phyloP scores from a whole-genome alignment of 2,329 filamentous ascomycete species.

The Rutstroemia sp. region DNA sequence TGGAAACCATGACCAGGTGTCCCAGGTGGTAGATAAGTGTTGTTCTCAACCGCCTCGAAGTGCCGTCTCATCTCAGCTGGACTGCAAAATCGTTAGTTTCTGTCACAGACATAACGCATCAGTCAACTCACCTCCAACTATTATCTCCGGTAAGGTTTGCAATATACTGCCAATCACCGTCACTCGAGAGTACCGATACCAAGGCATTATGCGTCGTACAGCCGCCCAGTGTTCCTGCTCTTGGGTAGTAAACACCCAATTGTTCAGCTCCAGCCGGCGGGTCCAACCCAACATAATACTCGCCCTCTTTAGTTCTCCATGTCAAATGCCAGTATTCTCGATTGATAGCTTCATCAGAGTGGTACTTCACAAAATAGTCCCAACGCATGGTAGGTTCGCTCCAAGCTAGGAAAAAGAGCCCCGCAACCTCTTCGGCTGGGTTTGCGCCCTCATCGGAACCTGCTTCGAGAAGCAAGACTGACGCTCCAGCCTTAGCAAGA shows the following conservation, averaged over 20 bases:
- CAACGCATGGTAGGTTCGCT: slow-evolving; percentile 40
- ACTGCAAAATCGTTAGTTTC: not conserved
- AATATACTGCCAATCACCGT: slow-evolving; percentile 20
- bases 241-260: slow-evolving; percentile 27
- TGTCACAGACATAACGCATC: not conserved
- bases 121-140: slow-evolving; percentile 13
- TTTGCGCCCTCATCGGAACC: slow-evolving; percentile 40
- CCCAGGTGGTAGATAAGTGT: slow-evolving; percentile 33
- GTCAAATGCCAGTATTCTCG: slow-evolving; percentile 16
- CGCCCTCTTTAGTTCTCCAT: slow-evolving; percentile 32
- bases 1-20: slow-evolving; percentile 17
- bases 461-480: slow-evolving; percentile 45
- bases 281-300: slow-evolving; percentile 20
- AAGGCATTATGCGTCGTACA: slow-evolving; percentile 21
- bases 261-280: slow-evolving; percentile 18
- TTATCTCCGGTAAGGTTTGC: slow-evolving; percentile 17
- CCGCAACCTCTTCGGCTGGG: slow-evolving; percentile 40
- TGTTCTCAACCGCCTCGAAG: slow-evolving; percentile 36
- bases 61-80: slow-evolving; percentile 35
- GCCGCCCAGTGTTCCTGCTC: slow-evolving; percentile 25
- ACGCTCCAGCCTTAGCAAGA: slow-evolving; percentile 43
- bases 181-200: slow-evolving; percentile 12
- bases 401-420: slow-evolving; percentile 38
- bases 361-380: slow-evolving; percentile 36
- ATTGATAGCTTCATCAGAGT: slow-evolving; percentile 11